These are phyloP conservation scores for Gamsiella multidivaricata DNA, from an alignment of 192 early-diverging fungal genomes.

Conservation along the genomic window DNA sequence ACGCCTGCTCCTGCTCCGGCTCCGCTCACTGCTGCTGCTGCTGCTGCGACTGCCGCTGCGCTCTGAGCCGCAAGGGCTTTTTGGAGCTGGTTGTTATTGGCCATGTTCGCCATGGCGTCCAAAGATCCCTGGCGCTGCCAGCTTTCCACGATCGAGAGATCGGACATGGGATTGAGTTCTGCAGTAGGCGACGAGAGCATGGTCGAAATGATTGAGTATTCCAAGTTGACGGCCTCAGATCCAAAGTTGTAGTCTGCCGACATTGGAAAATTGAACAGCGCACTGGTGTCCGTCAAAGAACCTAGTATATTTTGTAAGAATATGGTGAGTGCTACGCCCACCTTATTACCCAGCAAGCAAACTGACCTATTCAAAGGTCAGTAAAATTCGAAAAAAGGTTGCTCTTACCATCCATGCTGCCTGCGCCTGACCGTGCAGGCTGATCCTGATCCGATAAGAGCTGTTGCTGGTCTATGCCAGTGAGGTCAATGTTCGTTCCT, in stretches of 20 bases:
- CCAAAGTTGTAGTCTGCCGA: constrained; percentile 78
- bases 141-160: constrained; percentile 52
- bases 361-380: too few relatives aligned
- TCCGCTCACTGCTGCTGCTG: constrained; percentile 5
- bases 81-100: constrained; percentile 57
- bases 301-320: neutral
- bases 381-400: too few relatives aligned
- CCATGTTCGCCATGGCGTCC: constrained; percentile 39
- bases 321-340: too few relatives aligned
- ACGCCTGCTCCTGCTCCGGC: neutral
- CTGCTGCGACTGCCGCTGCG: constrained; percentile 19
- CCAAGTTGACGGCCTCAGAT: constrained; percentile 88
- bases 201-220: constrained; percentile 88
- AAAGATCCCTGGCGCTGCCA: constrained; percentile 46
- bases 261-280: constrained; percentile 47
- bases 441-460: constrained; percentile 32
- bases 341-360: too few relatives aligned
- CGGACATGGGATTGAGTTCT: constrained; percentile 45
- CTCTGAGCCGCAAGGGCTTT: constrained; percentile 29
- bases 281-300: constrained; percentile 27
- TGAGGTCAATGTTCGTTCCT: constrained; percentile 8
- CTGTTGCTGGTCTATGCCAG: constrained; percentile 15
- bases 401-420: constrained; percentile 36
- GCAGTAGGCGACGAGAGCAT: constrained; percentile 82
- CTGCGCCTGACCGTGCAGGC: constrained; percentile 19